Evolutionary conservation across 768 basidiomycete genomes (phyloP), one percentile per base, ranked within the genome.

Genomic region (Rhizopogon vesiculosus): DNA sequence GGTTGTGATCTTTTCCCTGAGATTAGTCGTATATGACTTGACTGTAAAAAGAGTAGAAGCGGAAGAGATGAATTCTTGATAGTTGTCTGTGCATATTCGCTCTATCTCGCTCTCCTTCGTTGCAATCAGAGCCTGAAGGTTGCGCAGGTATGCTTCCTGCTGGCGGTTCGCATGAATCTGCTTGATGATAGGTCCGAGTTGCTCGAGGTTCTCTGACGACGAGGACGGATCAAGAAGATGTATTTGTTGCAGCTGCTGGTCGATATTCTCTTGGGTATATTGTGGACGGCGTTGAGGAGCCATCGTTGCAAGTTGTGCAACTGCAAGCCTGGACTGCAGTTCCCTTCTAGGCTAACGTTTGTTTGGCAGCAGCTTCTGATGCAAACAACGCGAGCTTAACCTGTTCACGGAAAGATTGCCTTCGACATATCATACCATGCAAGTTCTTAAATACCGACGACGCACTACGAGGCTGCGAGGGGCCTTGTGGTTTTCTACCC

Each of bases 51-150:
- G 78, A 3, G 94, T 98, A n/a, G 93, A 93, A 15, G 98, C 94
- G 18, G 95, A 97, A 29, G 89, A 87, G 35, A 98, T 94, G 64
- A 99, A 99, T 72, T 98, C 96, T 72, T 95, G 93, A 65, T 98
- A 98, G 70, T 98, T 98, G 62, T 93, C 90, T 55, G 86, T 83
- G 73, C 97, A 98, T 69, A 98, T 94, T 57, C 83, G 85, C 74
- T 98, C 93, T 69, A 99, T 99, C 71, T 98, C 96, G 58, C 82
- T 79, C 69, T 99, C 97, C 74, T 98, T 97, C 60, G 93, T 85
- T 65, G 93, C 86, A 56, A 98, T 88, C 64, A 98, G 89, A n/a
- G 76, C 78, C 64, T 91, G 87, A 42, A 98, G 76, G 43, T 87
- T 90, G 51, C 89, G 83, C 54, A 98, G 80, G 72, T 93, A 98